Base-by-base conservation (phyloP, 257 asterid genomes). In the Ligustrum vulgare region DNA sequence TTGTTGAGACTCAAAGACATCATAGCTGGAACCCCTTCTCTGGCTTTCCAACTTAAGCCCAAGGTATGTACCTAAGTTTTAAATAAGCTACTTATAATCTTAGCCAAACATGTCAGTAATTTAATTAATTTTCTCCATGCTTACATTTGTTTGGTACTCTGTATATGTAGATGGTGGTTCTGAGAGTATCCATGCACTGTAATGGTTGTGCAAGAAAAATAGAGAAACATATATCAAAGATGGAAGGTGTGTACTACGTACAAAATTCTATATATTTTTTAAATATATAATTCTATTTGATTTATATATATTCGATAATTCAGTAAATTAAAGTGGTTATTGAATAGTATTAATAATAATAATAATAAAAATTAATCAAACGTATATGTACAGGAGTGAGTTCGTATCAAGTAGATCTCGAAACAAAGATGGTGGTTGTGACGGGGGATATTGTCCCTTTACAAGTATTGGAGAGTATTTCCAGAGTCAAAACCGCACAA, bases 401-500 rank as follows among this genome's bases (percentile, higher is more conserved):
- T 22, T 91, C 94, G 32, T 91, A 91, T 78, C 77, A 89, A 86
- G 78, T 93, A 74, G 93, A 93, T 75, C 70, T 93, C 86, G 97
- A 93, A 71, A 87, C 89, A 45, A 93, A 93, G 86, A 89, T 86
- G 92, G 98, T 93, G 71, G 95, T 93, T 56, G 85, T 91, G 63
- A 87, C 70, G 43, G 98, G 98, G 62, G 98, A 93, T 84, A 86
- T 93, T 43, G 84, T 83, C 49, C 97, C 98, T 22, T 86, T 82
- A 71, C 84, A 91, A 82, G 94, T 93, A 7, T 82, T 93, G 89
- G 94, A 93, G 86, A 93, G 97, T 80, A 89, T 93, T 51, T 93
- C 98, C 11, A 93, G 84, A 80, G 89, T 93, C 23, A 91, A 93
- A 84, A 70, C 81, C 71, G 98, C 94, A 0, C 83, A 91, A 79